phyloP scores from a whole-genome alignment of 2,329 filamentous ascomycete species.

The Aspergillus pseudoterreus region DNA sequence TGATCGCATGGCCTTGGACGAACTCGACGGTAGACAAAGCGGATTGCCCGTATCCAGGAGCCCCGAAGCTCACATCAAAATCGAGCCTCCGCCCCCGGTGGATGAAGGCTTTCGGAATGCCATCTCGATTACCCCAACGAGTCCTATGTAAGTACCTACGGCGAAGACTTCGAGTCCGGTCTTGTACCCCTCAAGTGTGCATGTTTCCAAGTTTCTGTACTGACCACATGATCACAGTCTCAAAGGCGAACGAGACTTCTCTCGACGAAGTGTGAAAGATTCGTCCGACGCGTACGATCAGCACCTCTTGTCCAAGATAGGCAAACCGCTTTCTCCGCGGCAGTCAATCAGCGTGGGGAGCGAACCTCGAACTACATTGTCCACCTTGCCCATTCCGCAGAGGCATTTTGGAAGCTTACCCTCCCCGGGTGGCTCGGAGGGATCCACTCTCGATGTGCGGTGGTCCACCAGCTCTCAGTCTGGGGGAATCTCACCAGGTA shows the following conservation, averaged over 20 bases:
- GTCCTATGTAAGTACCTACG: conserved; percentile 31
- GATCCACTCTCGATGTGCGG: conserved; percentile 30
- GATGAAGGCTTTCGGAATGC: conserved; percentile 34
- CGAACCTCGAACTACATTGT: conserved; percentile 27
- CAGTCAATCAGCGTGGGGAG: conserved; percentile 32
- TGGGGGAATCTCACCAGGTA: conserved; percentile 39
- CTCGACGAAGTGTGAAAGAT: conserved; percentile 53
- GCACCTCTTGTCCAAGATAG: conserved; percentile 59
- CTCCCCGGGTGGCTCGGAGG: conserved; percentile 30
- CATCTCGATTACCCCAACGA: conserved; percentile 24
- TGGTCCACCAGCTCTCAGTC: conserved; percentile 41
- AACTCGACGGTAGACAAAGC: conserved; percentile 31
- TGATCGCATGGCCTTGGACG: conserved; percentile 36
- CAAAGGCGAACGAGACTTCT: conserved; percentile 58
- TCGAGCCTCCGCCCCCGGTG: conserved; percentile 30
- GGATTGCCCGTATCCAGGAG: conserved; percentile 27
- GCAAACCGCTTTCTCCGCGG: conserved; percentile 55
- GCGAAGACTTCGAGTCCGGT: neutral
- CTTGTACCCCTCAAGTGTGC: neutral
- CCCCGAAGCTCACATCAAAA: conserved; percentile 32
- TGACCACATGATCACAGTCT: conserved; percentile 38
- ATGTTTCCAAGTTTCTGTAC: neutral
- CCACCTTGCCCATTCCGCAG: conserved; percentile 31
- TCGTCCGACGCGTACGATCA: conserved; percentile 63
- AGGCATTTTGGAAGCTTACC: conserved; percentile 30